Percentiles rank a stretch among this genome's conserved stretches.
These are phyloP conservation scores for Dryas octopetala DNA, from an alignment of 306 rosid genomes.

Conservation along the genomic window DNA sequence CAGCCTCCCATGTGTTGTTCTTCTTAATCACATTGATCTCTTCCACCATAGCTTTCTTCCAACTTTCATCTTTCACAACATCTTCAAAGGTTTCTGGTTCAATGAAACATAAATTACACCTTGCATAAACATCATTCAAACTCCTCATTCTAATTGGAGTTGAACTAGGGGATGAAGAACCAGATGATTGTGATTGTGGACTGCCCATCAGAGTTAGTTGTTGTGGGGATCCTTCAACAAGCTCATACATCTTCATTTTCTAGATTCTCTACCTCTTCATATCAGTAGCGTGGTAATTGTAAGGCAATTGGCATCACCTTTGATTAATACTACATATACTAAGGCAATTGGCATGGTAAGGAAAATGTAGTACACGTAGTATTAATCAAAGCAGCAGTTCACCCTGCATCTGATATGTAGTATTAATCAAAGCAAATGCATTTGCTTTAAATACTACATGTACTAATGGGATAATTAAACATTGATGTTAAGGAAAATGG, in stretches of 20 bases:
- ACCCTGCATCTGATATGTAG: too few species aligned
- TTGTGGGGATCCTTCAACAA: too few species aligned
- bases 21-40: neutral
- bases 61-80: neutral
- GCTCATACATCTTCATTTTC: too few species aligned
- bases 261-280: too few species aligned
- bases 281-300: too few species aligned
- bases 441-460: neutral
- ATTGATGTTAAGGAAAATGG: too few species aligned
- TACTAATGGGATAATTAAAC: too few species aligned
- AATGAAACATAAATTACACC: neutral
- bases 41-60: neutral
- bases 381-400: too few species aligned
- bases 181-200: too few species aligned
- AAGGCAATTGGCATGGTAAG: conserved; percentile 29
- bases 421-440: neutral
- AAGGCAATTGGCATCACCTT: neutral
- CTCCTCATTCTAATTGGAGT: neutral
- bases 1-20: neutral
- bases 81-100: neutral
- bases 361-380: conserved; percentile 7
- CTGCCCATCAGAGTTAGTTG: too few species aligned
- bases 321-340: conserved; percentile 24
- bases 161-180: neutral
- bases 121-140: neutral